Evolutionary conservation across 805 yeast genomes (phyloP).

Genomic region (Wickerhamiella sergipiensis): DNA sequence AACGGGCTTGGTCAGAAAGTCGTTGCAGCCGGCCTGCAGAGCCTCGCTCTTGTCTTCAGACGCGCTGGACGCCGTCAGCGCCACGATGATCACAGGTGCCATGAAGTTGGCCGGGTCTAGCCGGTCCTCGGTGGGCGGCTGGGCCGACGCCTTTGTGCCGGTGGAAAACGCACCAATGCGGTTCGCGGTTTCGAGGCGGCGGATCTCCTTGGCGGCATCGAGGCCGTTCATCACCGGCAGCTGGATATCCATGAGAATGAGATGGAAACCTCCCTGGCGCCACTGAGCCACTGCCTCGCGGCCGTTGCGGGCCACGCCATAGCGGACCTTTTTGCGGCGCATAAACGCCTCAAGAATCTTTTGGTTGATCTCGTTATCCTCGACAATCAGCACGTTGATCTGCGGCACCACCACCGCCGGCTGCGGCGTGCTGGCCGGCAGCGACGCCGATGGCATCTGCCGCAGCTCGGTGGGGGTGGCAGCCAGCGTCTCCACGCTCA

Average conservation of each 20-base stretch:
- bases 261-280: conserved; percentile 87
- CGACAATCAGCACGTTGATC: conserved; percentile 83
- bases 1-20: conserved; percentile 90
- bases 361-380: conserved; percentile 90
- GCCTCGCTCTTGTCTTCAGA: conserved; percentile 81
- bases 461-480: neutral
- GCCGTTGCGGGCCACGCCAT: conserved; percentile 82
- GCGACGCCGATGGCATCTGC: neutral
- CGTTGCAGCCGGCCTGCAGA: conserved; percentile 93
- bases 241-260: conserved; percentile 94
- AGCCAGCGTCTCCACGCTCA: neutral
- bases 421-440: conserved; percentile 1
- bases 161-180: conserved; percentile 49
- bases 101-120: conserved; percentile 53
- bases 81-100: conserved; percentile 96
- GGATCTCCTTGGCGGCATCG: conserved; percentile 84
- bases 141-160: conserved; percentile 27
- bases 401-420: conserved; percentile 61
- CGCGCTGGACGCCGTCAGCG: conserved; percentile 84
- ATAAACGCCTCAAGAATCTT: conserved; percentile 81
- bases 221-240: conserved; percentile 92
- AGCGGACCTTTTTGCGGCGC: conserved; percentile 71
- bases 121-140: conserved; percentile 31
- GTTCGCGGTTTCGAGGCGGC: conserved; percentile 69
- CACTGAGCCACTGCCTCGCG: conserved; percentile 90